phyloP scores from a whole-genome alignment of 73 alveolate species.

The Paramecium octaurelia region DNA sequence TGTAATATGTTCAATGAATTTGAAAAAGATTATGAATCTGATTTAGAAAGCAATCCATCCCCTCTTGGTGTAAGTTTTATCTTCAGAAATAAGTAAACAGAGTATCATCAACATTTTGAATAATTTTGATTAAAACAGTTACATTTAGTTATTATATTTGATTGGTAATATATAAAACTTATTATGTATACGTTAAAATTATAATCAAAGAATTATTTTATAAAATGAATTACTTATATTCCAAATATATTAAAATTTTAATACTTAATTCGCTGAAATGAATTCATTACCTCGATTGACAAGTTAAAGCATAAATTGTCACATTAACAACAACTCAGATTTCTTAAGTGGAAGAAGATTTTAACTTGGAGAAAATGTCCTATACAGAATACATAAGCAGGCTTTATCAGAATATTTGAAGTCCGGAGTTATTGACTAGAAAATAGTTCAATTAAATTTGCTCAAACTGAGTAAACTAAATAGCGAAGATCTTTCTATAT shows the following conservation, averaged over 20 bases:
- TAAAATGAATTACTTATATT: neutral
- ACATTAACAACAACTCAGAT: neutral
- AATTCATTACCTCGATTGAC: neutral
- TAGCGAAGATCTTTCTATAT: neutral
- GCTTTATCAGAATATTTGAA: neutral
- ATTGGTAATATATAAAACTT: neutral
- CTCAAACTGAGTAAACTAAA: neutral
- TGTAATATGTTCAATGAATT: neutral
- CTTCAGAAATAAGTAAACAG: neutral
- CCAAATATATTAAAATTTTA: neutral
- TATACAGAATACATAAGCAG: neutral
- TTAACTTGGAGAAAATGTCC: neutral
- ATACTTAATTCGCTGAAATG: neutral
- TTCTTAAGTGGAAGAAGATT: neutral
- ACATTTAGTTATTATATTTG: neutral
- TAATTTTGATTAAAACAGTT: conserved; percentile 4
- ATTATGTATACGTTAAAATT: neutral
- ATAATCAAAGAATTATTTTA: neutral
- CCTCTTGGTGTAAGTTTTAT: neutral
- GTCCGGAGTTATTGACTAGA: neutral
- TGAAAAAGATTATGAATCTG: neutral
- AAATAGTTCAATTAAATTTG: neutral
- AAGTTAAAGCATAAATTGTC: neutral
- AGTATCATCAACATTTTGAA: neutral
- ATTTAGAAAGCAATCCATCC: neutral